Evolutionary conservation across 179 eudicot genomes (phyloP).

Genomic region (Spergularia azorica): DNA sequence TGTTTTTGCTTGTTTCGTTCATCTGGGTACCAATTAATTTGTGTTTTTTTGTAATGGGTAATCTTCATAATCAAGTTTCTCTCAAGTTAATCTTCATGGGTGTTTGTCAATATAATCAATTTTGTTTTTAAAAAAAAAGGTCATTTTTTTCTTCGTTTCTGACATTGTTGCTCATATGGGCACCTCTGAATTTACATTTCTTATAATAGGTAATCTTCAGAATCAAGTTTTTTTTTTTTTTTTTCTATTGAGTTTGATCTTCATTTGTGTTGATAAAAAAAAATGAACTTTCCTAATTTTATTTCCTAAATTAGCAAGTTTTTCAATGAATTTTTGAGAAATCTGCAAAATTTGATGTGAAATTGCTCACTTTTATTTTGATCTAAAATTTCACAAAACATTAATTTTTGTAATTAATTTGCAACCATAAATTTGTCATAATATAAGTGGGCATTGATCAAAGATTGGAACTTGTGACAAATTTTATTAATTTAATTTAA

Average conservation of each 20-base stretch:
- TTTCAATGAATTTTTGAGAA: too few relatives aligned
- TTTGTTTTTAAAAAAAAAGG: not conserved
- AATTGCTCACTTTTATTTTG: not conserved
- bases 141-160: not conserved
- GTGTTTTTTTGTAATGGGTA: not conserved
- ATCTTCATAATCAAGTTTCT: not conserved
- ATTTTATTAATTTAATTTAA: not conserved
- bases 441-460: slow-evolving; percentile 14
- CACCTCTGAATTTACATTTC: not conserved
- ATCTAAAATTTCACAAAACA: not conserved
- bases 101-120: too few relatives aligned
- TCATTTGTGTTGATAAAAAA: not conserved
- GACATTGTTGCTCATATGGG: slow-evolving; percentile 15
- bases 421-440: slow-evolving; percentile 2
- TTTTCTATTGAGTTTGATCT: not conserved
- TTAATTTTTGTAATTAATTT: not conserved
- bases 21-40: not conserved
- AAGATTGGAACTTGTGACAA: slow-evolving; percentile 10
- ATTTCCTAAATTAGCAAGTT: not conserved
- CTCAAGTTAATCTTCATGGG: not conserved
- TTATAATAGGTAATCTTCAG: slow-evolving; percentile 14
- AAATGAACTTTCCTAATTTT: not conserved
- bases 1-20: not conserved
- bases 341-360: too few relatives aligned
- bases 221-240: not conserved